Percentiles rank a stretch among this genome's conserved stretches.
phyloP scores from a whole-genome alignment of 1,139 yeast species.

The Candida sanyaensis region DNA sequence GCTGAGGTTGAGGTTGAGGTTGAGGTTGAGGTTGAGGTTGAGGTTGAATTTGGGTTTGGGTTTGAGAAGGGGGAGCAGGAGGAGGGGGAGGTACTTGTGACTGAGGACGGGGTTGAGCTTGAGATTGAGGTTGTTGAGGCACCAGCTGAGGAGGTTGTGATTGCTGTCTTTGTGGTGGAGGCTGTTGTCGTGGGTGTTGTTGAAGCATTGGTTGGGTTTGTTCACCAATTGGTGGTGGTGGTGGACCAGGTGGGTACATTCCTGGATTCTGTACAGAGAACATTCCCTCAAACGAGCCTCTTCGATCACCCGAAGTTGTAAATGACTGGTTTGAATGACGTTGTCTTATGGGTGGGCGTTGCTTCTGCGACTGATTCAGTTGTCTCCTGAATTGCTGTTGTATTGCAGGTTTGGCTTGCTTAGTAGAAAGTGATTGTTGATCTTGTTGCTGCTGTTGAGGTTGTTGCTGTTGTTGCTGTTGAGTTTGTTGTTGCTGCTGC shows the following conservation, averaged over 20 bases:
- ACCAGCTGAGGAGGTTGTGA: background rate
- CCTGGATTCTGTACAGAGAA: constrained; percentile 8
- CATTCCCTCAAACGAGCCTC: constrained; percentile 7
- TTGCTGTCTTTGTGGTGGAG: constrained; percentile 11
- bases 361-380: background rate
- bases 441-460: background rate
- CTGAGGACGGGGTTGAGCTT: no score
- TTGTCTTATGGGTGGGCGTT: background rate
- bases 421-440: background rate
- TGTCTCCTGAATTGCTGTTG: constrained; percentile 3
- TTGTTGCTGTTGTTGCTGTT: no score
- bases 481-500: background rate
- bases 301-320: background rate
- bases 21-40: background rate
- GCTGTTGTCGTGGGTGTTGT: constrained; percentile 13
- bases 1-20: constrained; percentile 11
- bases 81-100: no score
- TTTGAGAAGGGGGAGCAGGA: no score
- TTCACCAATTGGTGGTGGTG: constrained; percentile 6
- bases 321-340: background rate
- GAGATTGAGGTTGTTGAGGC: no score
- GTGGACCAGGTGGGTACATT: constrained; percentile 11
- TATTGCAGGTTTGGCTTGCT: background rate
- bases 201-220: constrained; percentile 12
- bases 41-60: no score